phyloP scores from a whole-genome alignment of 176 grass and related monocot species.

The Areca catechu region DNA sequence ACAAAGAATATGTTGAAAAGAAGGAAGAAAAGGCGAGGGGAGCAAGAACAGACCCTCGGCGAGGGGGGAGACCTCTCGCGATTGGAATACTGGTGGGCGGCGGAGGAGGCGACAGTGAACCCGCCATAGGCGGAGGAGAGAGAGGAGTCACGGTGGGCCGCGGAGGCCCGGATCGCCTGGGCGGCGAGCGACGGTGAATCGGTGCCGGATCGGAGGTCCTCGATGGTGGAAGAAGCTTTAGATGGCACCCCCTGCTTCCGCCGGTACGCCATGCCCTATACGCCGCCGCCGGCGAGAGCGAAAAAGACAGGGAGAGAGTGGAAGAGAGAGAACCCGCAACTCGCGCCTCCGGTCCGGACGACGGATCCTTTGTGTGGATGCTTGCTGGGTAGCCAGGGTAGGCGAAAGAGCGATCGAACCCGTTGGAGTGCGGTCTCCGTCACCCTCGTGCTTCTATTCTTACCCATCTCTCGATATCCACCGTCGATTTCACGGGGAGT shows the following conservation, averaged over 20 bases:
- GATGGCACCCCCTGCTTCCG: not conserved
- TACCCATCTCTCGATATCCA: too few relatives aligned
- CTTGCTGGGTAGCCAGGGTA: too few relatives aligned
- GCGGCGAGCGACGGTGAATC: not conserved
- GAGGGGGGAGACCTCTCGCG: constrained; percentile 33
- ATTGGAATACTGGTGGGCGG: not conserved
- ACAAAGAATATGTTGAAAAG: not conserved
- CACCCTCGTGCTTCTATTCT: too few relatives aligned
- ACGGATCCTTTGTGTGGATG: too few relatives aligned
- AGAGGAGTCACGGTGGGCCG: not conserved
- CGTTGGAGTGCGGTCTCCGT: too few relatives aligned
- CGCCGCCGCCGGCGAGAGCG: not conserved
- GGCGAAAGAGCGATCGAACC: too few relatives aligned
- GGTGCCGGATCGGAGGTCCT: not conserved
- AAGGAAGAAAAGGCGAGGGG: not conserved
- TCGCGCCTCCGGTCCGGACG: too few relatives aligned
- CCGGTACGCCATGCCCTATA: not conserved
- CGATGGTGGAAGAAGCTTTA: not conserved
- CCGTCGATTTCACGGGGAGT: too few relatives aligned
- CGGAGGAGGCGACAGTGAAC: not conserved
- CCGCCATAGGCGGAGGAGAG: not conserved
- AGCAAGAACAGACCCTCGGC: constrained; percentile 20
- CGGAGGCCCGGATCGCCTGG: not conserved
- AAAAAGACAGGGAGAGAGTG: too few relatives aligned
- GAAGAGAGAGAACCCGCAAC: too few relatives aligned